phyloP scores from a whole-genome alignment of 2,329 filamentous ascomycete species.

The Talaromyces funiculosus region DNA sequence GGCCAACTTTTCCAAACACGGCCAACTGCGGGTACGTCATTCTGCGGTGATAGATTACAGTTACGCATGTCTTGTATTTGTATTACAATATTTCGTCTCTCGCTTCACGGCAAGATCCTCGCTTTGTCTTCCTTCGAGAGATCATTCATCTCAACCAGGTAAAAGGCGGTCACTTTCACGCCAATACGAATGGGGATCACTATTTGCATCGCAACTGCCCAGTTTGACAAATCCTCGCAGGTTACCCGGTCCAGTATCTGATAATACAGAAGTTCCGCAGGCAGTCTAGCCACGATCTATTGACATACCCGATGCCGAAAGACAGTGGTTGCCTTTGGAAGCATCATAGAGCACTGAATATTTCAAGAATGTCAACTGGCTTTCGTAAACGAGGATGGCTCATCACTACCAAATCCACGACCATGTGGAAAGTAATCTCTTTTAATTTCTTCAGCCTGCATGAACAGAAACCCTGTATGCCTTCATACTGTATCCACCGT shows the following conservation, averaged over 20 bases:
- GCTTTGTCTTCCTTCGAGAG: no score
- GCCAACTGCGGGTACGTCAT: constrained; percentile 11
- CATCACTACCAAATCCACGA: no score
- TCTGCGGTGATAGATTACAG: not conserved
- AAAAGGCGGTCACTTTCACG: not conserved
- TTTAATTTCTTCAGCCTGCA: not conserved
- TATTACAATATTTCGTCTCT: no score
- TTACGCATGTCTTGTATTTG: not conserved
- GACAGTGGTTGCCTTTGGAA: not conserved
- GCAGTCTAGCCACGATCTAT: no score
- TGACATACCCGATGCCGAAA: not conserved
- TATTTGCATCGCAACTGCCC: not conserved
- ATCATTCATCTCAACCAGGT: not conserved
- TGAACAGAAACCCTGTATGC: not conserved
- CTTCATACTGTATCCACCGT: not conserved
- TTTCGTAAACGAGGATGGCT: no score
- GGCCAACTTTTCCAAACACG: not conserved
- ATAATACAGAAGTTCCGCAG: not conserved
- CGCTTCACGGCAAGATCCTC: no score
- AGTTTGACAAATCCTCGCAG: not conserved
- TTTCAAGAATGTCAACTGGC: not conserved
- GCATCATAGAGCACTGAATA: not conserved
- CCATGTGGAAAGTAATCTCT: not conserved
- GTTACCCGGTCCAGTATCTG: not conserved
- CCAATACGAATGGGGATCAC: not conserved